A percentile compares a stretch with the other conserved stretches of the same genome.
phyloP scores from a whole-genome alignment of 1,139 yeast species.

The Maudiozyma humilis region DNA sequence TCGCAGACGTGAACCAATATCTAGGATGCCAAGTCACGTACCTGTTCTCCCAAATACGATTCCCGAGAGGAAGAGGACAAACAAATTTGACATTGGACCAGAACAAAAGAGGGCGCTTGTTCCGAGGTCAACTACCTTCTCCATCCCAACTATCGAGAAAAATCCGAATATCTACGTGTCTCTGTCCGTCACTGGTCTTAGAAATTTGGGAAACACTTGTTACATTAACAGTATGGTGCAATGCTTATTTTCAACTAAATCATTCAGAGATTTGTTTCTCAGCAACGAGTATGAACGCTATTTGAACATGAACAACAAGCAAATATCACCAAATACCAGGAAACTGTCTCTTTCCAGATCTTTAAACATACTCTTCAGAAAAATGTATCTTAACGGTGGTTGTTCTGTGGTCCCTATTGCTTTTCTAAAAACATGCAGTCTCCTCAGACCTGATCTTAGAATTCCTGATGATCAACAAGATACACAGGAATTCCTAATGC shows the following conservation, averaged over 20 bases:
- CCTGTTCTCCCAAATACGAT: conserved; percentile 2
- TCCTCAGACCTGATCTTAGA: conserved; percentile 53
- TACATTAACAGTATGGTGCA: conserved; percentile 66
- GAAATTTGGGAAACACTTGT: conserved; percentile 65
- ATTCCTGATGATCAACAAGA: conserved; percentile 74
- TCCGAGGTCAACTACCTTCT: conserved; percentile 8
- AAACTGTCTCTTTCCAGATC: conserved; percentile 34
- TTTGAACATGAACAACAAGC: conserved; percentile 31
- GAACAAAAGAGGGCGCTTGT: neutral
- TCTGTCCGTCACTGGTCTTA: conserved; percentile 52
- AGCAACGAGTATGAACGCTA: conserved; percentile 38
- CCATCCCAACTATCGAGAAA: conserved; percentile 34
- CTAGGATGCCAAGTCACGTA: neutral
- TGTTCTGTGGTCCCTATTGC: conserved; percentile 58
- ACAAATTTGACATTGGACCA: neutral
- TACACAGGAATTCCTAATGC: conserved; percentile 65
- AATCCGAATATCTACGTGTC: conserved; percentile 36
- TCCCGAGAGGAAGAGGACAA: conserved; percentile 1
- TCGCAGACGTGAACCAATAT: neutral
- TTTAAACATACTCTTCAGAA: conserved; percentile 43
- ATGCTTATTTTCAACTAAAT: conserved; percentile 47
- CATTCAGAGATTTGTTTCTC: conserved; percentile 39
- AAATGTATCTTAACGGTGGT: conserved; percentile 46
- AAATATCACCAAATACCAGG: conserved; percentile 22
- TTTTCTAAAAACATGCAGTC: conserved; percentile 47